Base-by-base conservation (phyloP, 495 filamentous ascomycete genomes). In the Trichoderma virens region DNA sequence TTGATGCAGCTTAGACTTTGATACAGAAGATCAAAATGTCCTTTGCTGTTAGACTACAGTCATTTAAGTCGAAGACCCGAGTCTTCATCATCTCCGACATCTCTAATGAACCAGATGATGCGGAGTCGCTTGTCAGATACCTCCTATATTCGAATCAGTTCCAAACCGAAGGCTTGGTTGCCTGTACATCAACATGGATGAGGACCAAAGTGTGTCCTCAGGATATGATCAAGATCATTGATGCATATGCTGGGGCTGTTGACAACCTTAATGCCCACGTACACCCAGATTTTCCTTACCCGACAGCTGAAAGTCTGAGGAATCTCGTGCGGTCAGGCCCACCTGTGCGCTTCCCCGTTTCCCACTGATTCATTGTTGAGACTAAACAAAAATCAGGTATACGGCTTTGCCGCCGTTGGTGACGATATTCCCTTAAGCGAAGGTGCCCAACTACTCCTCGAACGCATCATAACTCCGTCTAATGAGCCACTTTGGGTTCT, bases 11-110 rank as follows among this genome's bases (percentile, higher is more conserved):
- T 35, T 35, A 5, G 11, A 35, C 34, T 5, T 35, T 35, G 34
- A 35, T 35, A 35, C 34, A 11, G 34, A 35, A 35, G 34, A 35
- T 35, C 34, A 35, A 35, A 35, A 35, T 35, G 34, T 5, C 34
- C 34, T 35, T 11, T 35, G 34, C 34, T 35, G 34, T 31, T 18
- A 34, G 60, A 38, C 60, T 62, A 20, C 31, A 62, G 14, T 34
- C 60, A 8, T 62, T 62, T 38, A 18, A n/a, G 9, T 62, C 60
- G 31, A 62, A 62, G 27, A 72, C 75, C 16, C 73, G 76, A 54
- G 72, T 79, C 25, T 77, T 79, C 67, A 73, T 81, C 61, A 70
- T 81, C 34, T 75, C 73, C 2, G 78, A 81, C 64, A 79, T 79
- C 51, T 74, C 72, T 45, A 79, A 78, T 62, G 79, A 81, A 65